Percentiles rank a stretch among this genome's conserved stretches.
These are phyloP conservation scores for Fonsecaea multimorphosa DNA, from an alignment of 2,329 filamentous ascomycete species.

Conservation along the genomic window DNA sequence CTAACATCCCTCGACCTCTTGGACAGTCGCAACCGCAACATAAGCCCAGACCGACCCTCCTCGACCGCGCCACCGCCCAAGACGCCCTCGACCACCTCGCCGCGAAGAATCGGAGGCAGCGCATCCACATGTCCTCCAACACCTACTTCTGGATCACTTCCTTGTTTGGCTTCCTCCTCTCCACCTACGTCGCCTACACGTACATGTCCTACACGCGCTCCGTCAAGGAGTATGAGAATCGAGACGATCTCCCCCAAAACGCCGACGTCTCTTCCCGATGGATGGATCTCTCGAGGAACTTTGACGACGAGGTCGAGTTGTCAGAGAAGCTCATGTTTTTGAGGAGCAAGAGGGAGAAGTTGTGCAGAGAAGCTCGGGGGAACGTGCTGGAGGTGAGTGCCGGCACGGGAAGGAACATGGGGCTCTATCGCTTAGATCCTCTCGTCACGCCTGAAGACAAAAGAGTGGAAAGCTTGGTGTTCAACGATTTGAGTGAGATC, in stretches of 20 bases:
- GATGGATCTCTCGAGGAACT: slow-evolving; percentile 50
- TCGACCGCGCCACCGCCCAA: slow-evolving; percentile 28
- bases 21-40: not conserved
- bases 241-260: slow-evolving; percentile 36
- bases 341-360: slow-evolving; percentile 48
- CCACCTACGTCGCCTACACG: slow-evolving; percentile 52
- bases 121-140: slow-evolving; percentile 38
- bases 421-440: slow-evolving; percentile 51
- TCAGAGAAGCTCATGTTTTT: slow-evolving; percentile 52
- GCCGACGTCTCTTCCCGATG: slow-evolving; percentile 56
- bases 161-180: slow-evolving; percentile 49
- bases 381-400: slow-evolving; percentile 58
- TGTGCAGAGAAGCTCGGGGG: slow-evolving; percentile 52
- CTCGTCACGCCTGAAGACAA: slow-evolving; percentile 40
- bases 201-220: slow-evolving; percentile 52
- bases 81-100: slow-evolving; percentile 29
- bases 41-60: slow-evolving; percentile 11
- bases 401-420: slow-evolving; percentile 57
- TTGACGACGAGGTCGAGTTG: slow-evolving; percentile 54
- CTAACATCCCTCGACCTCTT: slow-evolving; percentile 5
- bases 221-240: slow-evolving; percentile 36
- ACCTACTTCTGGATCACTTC: slow-evolving; percentile 48
- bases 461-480: slow-evolving; percentile 50
- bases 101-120: slow-evolving; percentile 36
- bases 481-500: slow-evolving; percentile 56